Evolutionary conservation across 108 stramenopile species (phyloP).

Genomic region (Epithemia pelagica): DNA sequence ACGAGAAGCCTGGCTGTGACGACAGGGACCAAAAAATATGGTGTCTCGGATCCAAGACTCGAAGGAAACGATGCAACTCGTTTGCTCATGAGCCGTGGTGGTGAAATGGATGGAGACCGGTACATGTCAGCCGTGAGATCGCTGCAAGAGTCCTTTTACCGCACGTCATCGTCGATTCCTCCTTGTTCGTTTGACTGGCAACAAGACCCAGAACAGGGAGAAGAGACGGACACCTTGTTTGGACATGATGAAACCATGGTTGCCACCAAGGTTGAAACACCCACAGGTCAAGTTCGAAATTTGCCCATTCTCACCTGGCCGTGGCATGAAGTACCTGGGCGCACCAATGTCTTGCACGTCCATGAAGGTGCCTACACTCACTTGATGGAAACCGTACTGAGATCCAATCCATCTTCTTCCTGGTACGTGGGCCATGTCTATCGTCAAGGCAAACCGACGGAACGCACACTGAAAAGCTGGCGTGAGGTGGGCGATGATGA

Average conservation of each 20-base stretch:
- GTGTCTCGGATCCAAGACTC: too few relatives aligned
- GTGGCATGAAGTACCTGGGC: constrained; percentile 72
- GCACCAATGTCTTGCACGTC: constrained; percentile 67
- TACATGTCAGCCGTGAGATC: background rate
- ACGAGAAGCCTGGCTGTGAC: too few relatives aligned
- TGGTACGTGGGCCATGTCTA: constrained; percentile 66
- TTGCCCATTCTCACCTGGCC: constrained; percentile 59
- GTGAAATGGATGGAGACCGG: too few relatives aligned
- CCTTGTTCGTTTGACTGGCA: background rate
- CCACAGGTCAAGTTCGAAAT: constrained; percentile 38
- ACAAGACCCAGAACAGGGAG: too few relatives aligned
- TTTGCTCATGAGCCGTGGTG: too few relatives aligned
- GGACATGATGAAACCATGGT: too few relatives aligned
- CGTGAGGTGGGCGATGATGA: background rate
- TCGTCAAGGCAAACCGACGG: background rate
- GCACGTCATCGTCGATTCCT: background rate
- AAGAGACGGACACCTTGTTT: too few relatives aligned
- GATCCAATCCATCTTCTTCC: constrained; percentile 17
- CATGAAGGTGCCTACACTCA: constrained; percentile 67
- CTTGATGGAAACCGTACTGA: constrained; percentile 61
- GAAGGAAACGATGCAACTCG: too few relatives aligned
- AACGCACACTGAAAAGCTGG: constrained; percentile 6
- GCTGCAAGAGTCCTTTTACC: background rate
- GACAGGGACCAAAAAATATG: too few relatives aligned
- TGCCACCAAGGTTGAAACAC: too few relatives aligned